A percentile compares a stretch with the other conserved stretches of the same genome.
phyloP scores from a whole-genome alignment of 2,329 filamentous ascomycete species.

The Diaporthe ilicicola region DNA sequence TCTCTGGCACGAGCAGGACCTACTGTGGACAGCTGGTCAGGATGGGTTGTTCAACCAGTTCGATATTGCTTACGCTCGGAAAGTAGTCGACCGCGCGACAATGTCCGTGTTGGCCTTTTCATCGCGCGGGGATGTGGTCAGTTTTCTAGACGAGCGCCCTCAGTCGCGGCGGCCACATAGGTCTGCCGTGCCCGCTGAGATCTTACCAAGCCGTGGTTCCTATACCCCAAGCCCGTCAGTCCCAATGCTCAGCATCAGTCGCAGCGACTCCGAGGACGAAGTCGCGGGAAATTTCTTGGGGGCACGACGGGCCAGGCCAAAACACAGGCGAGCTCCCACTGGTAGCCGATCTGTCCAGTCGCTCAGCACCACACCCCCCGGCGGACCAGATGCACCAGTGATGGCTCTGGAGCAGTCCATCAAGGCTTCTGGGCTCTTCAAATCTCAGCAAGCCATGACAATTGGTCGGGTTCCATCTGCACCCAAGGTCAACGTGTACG shows the following conservation, averaged over 20 bases:
- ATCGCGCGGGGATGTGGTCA: constrained; percentile 64
- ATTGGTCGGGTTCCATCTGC: constrained; percentile 63
- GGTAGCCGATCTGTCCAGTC: constrained; percentile 53
- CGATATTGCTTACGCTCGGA: constrained; percentile 70
- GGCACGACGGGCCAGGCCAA: constrained; percentile 49
- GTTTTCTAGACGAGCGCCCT: constrained; percentile 68
- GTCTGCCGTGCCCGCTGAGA: constrained; percentile 41
- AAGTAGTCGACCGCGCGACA: constrained; percentile 68
- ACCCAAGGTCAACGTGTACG: constrained; percentile 59
- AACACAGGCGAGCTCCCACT: constrained; percentile 53
- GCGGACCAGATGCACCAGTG: constrained; percentile 51
- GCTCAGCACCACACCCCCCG: constrained; percentile 65
- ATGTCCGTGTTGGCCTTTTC: constrained; percentile 70
- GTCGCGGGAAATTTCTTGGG: constrained; percentile 68
- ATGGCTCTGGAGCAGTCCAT: constrained; percentile 67
- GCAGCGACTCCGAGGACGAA: constrained; percentile 73
- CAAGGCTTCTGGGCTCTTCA: constrained; percentile 64
- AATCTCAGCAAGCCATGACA: constrained; percentile 69
- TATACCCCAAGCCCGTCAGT: constrained; percentile 59
- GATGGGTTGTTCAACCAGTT: constrained; percentile 71
- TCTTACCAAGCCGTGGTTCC: constrained; percentile 42
- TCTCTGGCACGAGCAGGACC: constrained; percentile 71
- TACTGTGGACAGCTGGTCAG: constrained; percentile 71
- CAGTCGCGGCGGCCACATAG: constrained; percentile 51
- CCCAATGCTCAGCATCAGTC: constrained; percentile 63